phyloP scores from a whole-genome alignment of 1,139 yeast genomes.

The Blastobotrys indianensis region DNA sequence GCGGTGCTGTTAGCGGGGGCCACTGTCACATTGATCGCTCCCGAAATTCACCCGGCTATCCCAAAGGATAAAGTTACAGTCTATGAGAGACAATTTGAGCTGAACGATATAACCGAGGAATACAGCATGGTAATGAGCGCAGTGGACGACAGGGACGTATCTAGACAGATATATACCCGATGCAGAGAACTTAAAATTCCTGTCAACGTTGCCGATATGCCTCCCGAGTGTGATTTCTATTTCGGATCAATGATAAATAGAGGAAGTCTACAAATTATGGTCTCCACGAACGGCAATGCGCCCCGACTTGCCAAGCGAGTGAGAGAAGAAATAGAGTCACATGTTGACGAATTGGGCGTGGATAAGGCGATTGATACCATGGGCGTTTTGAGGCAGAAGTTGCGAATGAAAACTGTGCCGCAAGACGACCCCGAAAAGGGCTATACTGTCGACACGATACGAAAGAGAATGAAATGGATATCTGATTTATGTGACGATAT shows the following conservation, averaged over 20 bases:
- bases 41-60: slow-evolving; percentile 44
- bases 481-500: slow-evolving; percentile 58
- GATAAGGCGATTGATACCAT: slow-evolving; percentile 56
- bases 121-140: slow-evolving; percentile 72
- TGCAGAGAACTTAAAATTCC: slow-evolving; percentile 51
- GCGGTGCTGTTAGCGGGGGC: slow-evolving; percentile 69
- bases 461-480: slow-evolving; percentile 68
- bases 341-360: slow-evolving; percentile 30
- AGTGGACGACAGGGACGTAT: slow-evolving; percentile 62
- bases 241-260: slow-evolving; percentile 75
- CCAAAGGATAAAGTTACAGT: not conserved
- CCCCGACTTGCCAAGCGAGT: slow-evolving; percentile 68
- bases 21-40: slow-evolving; percentile 60
- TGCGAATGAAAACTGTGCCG: slow-evolving; percentile 39
- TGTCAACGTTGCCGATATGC: slow-evolving; percentile 82
- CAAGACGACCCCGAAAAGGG: slow-evolving; percentile 40
- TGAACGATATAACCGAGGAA: slow-evolving; percentile 15
- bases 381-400: slow-evolving; percentile 49
- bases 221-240: slow-evolving; percentile 76
- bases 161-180: slow-evolving; percentile 53
- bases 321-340: slow-evolving; percentile 51
- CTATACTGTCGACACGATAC: slow-evolving; percentile 42
- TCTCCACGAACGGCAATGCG: slow-evolving; percentile 76
- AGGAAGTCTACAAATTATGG: slow-evolving; percentile 78
- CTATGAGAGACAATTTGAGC: slow-evolving; percentile 14